Base-by-base conservation (phyloP, 495 filamentous ascomycete species). In the Aspergillus haitiensis region DNA sequence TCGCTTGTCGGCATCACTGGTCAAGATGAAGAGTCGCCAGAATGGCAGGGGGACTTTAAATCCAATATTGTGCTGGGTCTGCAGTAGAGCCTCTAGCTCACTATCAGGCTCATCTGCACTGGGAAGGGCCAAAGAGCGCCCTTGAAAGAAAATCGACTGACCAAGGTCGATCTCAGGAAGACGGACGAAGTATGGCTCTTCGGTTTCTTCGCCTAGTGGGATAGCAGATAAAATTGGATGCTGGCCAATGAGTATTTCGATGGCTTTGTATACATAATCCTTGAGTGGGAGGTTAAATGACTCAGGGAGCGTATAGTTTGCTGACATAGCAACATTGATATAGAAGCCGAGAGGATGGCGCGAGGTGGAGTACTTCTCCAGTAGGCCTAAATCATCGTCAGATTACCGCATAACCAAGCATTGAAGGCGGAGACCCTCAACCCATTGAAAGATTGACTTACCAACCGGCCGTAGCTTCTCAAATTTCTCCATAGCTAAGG, bases 331-430 rank as follows among this genome's bases (percentile, higher is more conserved):
- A 31, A 79, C 74, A 52, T 80, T 82, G 52, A 68, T 57, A 58
- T 82, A 82, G 49, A 79, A 77, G n/a, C 66, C 58, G 1, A 80
- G 52, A 12, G 72, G 64, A 48, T 82, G 76, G 11, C 78, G 71
- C 15, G 68, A 56, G 0, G 76, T 79, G 13, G 72, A 80, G 66
- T 67, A 79, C 50, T 69, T 70, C 65, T 82, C 78, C 55, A 79
- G 56, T 16, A 40, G 50, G 32, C 80, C 79, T 78, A 48, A 11
- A 12, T 12, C 33, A 31, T 51, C 62, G 58, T 64, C 39, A 63
- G 13, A 42, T 42, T n/a, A 15, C 13, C 13, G 13, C 18, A n/a
- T 21, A 11, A 31, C n/a, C 31, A 31, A 56, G 21, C 11, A 40
- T 15, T 4, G 8, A 45, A 33, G 36, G 32, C 11, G 45, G 33